Evolutionary conservation across 345 rosid genomes (phyloP).

Genomic region (Reutealis trisperma): DNA sequence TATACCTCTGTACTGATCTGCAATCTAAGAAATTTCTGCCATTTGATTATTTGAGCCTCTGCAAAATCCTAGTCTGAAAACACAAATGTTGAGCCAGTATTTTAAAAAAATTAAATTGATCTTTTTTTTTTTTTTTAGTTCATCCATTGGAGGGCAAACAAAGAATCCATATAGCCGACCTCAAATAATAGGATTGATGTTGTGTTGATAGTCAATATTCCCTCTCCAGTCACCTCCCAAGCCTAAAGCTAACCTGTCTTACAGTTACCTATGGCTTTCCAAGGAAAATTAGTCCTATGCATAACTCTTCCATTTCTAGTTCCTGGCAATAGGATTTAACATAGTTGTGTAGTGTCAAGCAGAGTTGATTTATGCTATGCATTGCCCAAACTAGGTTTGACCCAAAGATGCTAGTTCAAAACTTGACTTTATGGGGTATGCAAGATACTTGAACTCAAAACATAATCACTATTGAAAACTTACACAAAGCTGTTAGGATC

Average conservation of each 20-base stretch:
- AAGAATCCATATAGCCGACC: no score
- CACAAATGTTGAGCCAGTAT: neutral
- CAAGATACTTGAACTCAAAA: neutral
- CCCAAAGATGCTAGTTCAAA: neutral
- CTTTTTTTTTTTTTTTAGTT: neutral
- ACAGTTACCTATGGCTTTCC: neutral
- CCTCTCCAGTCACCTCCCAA: neutral
- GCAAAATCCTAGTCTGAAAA: neutral
- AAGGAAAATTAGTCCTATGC: neutral
- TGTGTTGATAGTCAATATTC: neutral
- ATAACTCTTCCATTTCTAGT: neutral
- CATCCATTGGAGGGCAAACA: no score
- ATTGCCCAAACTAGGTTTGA: neutral
- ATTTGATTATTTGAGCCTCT: neutral
- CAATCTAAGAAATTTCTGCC: neutral
- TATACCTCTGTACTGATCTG: no score
- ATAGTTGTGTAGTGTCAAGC: no score
- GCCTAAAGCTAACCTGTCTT: neutral
- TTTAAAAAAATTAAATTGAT: no score
- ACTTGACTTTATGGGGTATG: no score
- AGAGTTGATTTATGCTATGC: no score
- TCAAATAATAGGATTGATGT: no score
- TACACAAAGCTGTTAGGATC: no score
- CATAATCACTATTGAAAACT: neutral
- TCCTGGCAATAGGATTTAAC: no score